Evolutionary conservation across 1,284 basidiomycete genomes (phyloP).

Genomic region (Lignosus rhinocerotis): DNA sequence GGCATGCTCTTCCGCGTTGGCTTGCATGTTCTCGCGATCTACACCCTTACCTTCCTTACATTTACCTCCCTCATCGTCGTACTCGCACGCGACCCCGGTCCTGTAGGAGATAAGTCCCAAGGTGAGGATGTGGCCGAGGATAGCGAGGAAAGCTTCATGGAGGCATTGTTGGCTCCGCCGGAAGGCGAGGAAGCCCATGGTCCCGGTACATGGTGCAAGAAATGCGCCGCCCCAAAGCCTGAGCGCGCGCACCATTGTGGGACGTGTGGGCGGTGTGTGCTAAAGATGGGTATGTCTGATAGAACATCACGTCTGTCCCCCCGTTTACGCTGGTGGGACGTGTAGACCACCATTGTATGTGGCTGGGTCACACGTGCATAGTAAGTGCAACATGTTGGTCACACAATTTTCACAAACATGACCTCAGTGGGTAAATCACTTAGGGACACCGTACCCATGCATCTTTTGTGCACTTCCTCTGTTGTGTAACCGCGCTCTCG

Average conservation of each 20-base stretch:
- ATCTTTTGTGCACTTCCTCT: conserved; percentile 82
- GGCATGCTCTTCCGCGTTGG: conserved; percentile 47
- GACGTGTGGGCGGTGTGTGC: conserved; percentile 71
- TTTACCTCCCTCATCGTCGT: conserved; percentile 73
- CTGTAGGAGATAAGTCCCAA: conserved; percentile 39
- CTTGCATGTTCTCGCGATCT: conserved; percentile 55
- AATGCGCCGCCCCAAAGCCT: conserved; percentile 78
- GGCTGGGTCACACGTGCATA: conserved; percentile 80
- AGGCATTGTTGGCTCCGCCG: conserved; percentile 55
- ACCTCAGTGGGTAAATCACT: conserved; percentile 1
- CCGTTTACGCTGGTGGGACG: not conserved
- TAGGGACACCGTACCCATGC: conserved; percentile 86
- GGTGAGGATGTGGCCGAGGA: conserved; percentile 36
- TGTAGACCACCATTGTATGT: conserved; percentile 87
- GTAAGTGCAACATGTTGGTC: conserved; percentile 42
- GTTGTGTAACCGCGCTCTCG: conserved; percentile 65
- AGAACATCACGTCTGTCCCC: not conserved
- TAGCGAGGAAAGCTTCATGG: conserved; percentile 55
- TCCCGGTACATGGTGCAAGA: conserved; percentile 72
- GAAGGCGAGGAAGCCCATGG: conserved; percentile 46
- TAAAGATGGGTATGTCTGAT: conserved; percentile 76
- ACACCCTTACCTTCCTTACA: conserved; percentile 64
- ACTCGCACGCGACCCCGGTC: conserved; percentile 71
- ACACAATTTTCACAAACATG: too few relatives aligned
- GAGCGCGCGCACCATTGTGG: conserved; percentile 76